Conservation (phyloP, 768 basidiomycete species). For the Leccinum subgranulosum region DNA sequence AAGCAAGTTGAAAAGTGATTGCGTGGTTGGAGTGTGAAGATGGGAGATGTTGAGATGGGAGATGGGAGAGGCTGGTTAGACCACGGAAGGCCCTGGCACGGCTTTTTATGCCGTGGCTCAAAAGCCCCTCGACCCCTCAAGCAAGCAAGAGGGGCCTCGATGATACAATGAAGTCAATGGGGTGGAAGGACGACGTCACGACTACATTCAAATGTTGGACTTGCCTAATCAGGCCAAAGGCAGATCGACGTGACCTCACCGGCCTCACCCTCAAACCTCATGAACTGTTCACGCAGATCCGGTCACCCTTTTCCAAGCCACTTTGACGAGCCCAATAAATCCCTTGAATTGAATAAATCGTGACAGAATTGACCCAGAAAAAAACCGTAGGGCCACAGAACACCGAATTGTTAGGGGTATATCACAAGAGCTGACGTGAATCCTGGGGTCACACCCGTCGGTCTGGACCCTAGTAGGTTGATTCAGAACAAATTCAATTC, state of each 20-base stretch:
- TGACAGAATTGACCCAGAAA: neutral
- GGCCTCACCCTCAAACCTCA: conserved; percentile 6
- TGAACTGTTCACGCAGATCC: neutral
- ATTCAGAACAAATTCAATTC: neutral
- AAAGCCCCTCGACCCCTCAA: conserved; percentile 15
- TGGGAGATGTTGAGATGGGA: neutral
- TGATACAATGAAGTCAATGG: neutral
- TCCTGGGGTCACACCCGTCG: neutral
- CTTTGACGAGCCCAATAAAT: neutral
- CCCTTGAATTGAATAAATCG: neutral
- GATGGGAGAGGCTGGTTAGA: neutral
- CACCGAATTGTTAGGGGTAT: conserved; percentile 9
- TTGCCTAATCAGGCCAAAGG: conserved; percentile 4
- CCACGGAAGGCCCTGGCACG: neutral
- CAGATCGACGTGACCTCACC: conserved; percentile 18
- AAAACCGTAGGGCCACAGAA: neutral
- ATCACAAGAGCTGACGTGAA: conserved; percentile 6
- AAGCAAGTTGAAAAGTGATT: conserved; percentile 6
- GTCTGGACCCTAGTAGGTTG: neutral
- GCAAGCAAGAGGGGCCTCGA: neutral
- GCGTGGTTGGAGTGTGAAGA: neutral
- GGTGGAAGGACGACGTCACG: neutral
- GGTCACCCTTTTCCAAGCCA: conserved; percentile 1
- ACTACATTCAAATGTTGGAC: neutral
- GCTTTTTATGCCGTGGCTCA: conserved; percentile 9